A percentile compares a stretch with the other conserved stretches of the same genome.
These are phyloP conservation scores for Yarrowia sp. DNA, from an alignment of 805 yeast species.

Conservation along the genomic window DNA sequence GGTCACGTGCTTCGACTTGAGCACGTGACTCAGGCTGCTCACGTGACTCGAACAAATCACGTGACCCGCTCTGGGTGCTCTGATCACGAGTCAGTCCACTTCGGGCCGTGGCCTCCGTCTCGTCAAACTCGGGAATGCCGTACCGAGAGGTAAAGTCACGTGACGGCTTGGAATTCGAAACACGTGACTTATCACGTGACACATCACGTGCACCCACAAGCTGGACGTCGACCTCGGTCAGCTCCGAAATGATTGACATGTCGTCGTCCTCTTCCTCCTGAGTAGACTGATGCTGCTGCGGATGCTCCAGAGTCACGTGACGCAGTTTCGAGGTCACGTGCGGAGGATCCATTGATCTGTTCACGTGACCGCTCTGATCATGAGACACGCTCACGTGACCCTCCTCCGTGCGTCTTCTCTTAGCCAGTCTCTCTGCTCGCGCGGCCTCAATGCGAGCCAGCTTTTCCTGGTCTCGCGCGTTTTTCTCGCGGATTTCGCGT, in stretches of 20 bases:
- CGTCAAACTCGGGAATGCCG: conserved; percentile 10
- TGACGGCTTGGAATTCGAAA: neutral
- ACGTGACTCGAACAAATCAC: neutral
- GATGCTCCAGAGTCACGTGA: neutral
- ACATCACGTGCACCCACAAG: neutral
- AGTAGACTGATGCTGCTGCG: neutral
- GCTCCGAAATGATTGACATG: conserved; percentile 1
- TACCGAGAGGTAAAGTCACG: conserved; percentile 7
- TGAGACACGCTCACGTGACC: neutral
- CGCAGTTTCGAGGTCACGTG: conserved; percentile 1
- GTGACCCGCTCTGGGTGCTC: too few species aligned
- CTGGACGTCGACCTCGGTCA: neutral
- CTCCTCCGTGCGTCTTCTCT: neutral
- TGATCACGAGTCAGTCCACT: neutral
- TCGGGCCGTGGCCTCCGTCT: neutral
- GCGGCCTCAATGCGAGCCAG: conserved; percentile 8
- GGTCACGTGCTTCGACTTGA: neutral
- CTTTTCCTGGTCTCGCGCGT: conserved; percentile 3
- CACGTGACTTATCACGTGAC: neutral
- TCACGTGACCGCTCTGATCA: neutral
- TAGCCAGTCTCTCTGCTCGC: neutral
- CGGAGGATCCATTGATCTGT: neutral
- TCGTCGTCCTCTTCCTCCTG: neutral
- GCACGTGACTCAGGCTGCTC: neutral
- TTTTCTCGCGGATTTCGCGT: neutral